Evolutionary conservation across 73 alveolate genomes (phyloP).

Genomic region (Symbiodinium natans): DNA sequence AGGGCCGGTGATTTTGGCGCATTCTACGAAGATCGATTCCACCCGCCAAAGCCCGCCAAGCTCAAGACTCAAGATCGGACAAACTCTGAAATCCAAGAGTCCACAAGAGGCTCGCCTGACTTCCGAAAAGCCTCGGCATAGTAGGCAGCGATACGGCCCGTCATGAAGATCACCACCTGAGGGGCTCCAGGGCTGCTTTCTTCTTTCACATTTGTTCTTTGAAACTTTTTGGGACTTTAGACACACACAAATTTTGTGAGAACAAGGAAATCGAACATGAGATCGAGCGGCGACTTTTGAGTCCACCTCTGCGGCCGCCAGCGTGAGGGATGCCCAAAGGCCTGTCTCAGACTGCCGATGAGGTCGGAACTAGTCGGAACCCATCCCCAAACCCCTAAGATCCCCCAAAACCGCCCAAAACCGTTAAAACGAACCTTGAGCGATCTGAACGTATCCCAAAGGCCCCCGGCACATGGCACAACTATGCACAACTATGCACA

Average conservation of each 20-base stretch:
- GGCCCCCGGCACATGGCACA: neutral
- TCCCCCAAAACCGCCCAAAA: neutral
- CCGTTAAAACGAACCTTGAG: neutral
- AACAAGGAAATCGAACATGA: neutral
- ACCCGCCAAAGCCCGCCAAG: too few relatives aligned
- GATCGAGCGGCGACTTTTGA: neutral
- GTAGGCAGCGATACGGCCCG: constrained; percentile 85
- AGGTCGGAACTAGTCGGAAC: neutral
- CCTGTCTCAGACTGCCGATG: too few relatives aligned
- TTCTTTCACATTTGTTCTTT: too few relatives aligned
- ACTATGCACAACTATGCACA: neutral
- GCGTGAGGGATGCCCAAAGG: neutral
- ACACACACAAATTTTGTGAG: neutral
- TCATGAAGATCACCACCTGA: constrained; percentile 76
- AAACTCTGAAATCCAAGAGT: too few relatives aligned
- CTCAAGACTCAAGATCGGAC: too few relatives aligned
- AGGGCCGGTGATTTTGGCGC: too few relatives aligned
- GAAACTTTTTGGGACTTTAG: too few relatives aligned
- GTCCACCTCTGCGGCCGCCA: neutral
- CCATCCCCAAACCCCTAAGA: neutral
- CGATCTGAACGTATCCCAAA: neutral
- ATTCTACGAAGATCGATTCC: too few relatives aligned
- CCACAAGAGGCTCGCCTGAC: too few relatives aligned
- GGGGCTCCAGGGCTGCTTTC: neutral
- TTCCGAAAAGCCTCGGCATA: constrained; percentile 86